Base-by-base conservation (phyloP, 2,329 filamentous ascomycete species). In the Paraphaeosphaeria minitans region DNA sequence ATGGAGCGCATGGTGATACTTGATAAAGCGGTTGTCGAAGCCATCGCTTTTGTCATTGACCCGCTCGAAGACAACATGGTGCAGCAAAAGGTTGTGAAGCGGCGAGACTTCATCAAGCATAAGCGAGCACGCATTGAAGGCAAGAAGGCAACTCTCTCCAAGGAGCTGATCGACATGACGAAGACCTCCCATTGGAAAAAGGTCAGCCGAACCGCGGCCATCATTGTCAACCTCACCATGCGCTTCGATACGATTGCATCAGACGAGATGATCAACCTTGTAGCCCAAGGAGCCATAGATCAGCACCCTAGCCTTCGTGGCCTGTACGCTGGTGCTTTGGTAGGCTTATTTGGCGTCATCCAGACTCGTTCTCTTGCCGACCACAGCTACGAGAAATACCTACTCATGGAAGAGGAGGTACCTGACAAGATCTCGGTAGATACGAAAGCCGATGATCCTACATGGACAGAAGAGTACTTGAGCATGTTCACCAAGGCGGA, bases 131-230 rank as follows among this genome's bases (percentile, higher is more conserved):
- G 86, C 59, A 93, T 98, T 4, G 95, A 99, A 76, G 82, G 84
- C 55, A 93, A 91, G 79, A 99, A 99, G 79, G 82, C 88, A 0
- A 85, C 86, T 3, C 80, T 99, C 27, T 91, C 93, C 0, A 81
- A 92, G 55, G 93, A 98, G 73, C 82, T 99, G 33, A 89, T 93
- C 4, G 86, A 90, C 59, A 80, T 89, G 59, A 91, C 92, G 1
- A 88, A 87, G 68, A 86, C 86, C 3, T 92, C 93, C 0, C 96
- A 99, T 73, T 99, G 95, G 95, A 98, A 97, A 81, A 93, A 97
- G 67, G 94, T 94, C 6, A 92, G 88, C 52, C 85, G 94, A 29
- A 96, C 93, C 57, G 91, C 91, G 10, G 90, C 96, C 37, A 95
- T 99, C 73, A 91, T 96, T 4, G 87, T 94, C 57, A 96, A 95